Base-by-base conservation (phyloP, 176 grass and related monocot genomes). In the Cenchrus americanus region DNA sequence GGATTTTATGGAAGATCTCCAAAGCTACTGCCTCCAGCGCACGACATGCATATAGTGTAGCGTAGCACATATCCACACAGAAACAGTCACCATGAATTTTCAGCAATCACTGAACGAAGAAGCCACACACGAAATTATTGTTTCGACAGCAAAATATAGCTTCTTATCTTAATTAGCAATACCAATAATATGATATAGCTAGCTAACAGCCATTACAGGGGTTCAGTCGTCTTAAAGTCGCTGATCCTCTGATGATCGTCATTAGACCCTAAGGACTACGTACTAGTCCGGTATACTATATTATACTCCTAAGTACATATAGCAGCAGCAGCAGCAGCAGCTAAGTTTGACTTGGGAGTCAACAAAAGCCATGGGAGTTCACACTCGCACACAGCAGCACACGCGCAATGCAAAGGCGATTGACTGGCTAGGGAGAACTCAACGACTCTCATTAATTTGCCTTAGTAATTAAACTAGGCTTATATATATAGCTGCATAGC, bases 351-450 rank as follows among this genome's bases (percentile, higher is more conserved):
- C 88, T 62, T 23, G 64, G 71, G 17, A 86, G 84, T 90, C 88
- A 82, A 86, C 73, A 82, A 83, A 83, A 86, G 66, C 88, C 77
- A 81, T 76, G 52, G 60, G 68, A 83, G 88, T 82, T 89, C 87
- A 80, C 80, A 82, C 84, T 73, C 43, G 8, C 23, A 70, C 40
- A 5, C 19, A 41, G 13, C 60, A 34, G 51, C 83, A 82, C 80
- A 79, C 67, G 70, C 62, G 41, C 41, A 80, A 74, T 52, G 41
- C 41, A 80, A 74, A 75, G 71, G 61, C 22, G 64, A 77, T 73
- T 83, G 7, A 5, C 23, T 27, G 5, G 54, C 54, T 72, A 84
- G 24, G 73, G 82, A 49, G 62, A 87, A 77, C 87, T 21, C 67
- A 72, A 72, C 68, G 66, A 61, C 47, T 67, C 82, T 82, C 7